Conservation (phyloP, 257 asterid species). For the Solanum megistacrolobum region DNA sequence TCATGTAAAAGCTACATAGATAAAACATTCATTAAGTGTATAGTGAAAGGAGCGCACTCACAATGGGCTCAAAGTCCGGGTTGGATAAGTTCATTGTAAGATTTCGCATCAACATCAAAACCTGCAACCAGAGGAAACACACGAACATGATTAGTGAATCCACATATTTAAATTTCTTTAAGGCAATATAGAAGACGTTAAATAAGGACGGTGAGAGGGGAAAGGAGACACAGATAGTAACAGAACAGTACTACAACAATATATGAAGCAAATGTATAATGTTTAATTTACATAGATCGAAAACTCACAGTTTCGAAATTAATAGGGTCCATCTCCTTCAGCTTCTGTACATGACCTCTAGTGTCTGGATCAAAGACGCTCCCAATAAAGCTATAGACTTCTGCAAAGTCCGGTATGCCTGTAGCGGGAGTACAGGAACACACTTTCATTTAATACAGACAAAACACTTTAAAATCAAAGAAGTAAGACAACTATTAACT, state of each 20-base stretch:
- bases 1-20: neutral
- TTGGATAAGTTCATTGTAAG: slow-evolving; percentile 75
- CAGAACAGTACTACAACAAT: neutral
- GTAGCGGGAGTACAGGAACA: neutral
- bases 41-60: slow-evolving; percentile 31
- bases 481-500: neutral
- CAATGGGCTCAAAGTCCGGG: slow-evolving; percentile 81
- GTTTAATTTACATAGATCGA: neutral
- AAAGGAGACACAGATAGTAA: neutral
- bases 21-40: neutral
- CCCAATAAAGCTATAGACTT: slow-evolving; percentile 88
- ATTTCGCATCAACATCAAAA: slow-evolving; percentile 74
- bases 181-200: too few species aligned
- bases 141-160: neutral
- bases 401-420: slow-evolving; percentile 96
- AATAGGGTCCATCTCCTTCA: slow-evolving; percentile 98
- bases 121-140: slow-evolving; percentile 45
- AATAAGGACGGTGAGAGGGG: neutral
- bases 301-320: slow-evolving; percentile 83
- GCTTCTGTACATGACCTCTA: slow-evolving; percentile 69
- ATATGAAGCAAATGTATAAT: neutral
- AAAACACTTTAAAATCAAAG: neutral
- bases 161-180: neutral
- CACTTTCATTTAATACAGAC: neutral
- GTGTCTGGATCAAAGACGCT: slow-evolving; percentile 85